These are phyloP conservation scores for Ustilago cynodontis DNA, from an alignment of 1,284 basidiomycete species.

Conservation along the genomic window DNA sequence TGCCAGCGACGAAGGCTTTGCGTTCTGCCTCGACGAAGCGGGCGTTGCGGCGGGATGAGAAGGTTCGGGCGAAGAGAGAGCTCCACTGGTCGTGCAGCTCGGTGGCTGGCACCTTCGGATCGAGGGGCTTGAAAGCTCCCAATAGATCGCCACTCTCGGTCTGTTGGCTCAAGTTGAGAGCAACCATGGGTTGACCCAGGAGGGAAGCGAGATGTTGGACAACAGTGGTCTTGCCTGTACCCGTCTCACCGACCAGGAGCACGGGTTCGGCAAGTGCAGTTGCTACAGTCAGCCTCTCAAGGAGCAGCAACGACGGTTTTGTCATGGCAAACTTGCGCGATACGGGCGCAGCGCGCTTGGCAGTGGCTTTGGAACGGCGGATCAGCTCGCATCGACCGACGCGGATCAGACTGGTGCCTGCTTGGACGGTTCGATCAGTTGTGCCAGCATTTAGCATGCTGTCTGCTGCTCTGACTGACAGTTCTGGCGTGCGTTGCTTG, in stretches of 20 bases:
- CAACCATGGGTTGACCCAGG: conserved; percentile 82
- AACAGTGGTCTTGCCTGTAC: conserved; percentile 96
- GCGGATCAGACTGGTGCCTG: conserved; percentile 28
- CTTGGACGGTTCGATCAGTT: background rate
- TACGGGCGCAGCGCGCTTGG: conserved; percentile 35
- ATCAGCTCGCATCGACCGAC: conserved; percentile 52
- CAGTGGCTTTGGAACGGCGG: conserved; percentile 30
- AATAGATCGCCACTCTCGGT: conserved; percentile 94
- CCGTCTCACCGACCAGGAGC: conserved; percentile 95
- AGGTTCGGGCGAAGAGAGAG: conserved; percentile 86
- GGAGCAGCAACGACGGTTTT: conserved; percentile 82
- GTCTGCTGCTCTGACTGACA: conserved; percentile 37
- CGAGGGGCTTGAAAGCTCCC: conserved; percentile 95
- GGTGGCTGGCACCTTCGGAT: conserved; percentile 78
- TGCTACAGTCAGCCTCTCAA: conserved; percentile 84
- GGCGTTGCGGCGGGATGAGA: conserved; percentile 89
- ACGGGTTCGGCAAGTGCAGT: conserved; percentile 84
- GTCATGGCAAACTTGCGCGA: conserved; percentile 82
- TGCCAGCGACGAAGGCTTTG: conserved; percentile 83
- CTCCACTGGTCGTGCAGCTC: conserved; percentile 82
- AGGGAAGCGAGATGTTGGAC: conserved; percentile 87
- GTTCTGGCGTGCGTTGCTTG: conserved; percentile 57
- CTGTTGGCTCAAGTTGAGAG: conserved; percentile 95
- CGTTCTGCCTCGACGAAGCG: conserved; percentile 86
- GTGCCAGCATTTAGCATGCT: background rate